phyloP scores from a whole-genome alignment of 495 filamentous ascomycete species.

The Penicillium lagena region DNA sequence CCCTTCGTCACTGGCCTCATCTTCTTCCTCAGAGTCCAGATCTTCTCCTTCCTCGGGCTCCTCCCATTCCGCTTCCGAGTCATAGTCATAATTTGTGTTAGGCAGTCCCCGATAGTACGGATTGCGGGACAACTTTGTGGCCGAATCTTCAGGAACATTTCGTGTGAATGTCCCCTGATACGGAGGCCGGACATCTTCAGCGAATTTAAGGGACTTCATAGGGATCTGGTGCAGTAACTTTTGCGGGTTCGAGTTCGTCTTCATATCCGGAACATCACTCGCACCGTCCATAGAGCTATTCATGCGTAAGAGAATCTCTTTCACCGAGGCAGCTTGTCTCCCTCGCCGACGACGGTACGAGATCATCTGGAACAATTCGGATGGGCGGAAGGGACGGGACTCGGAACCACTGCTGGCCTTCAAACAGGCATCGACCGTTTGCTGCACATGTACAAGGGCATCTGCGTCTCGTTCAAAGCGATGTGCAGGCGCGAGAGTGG shows the following conservation, averaged over 20 bases:
- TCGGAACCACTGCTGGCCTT: constrained; percentile 19
- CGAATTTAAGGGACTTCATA: constrained; percentile 75
- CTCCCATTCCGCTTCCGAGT: constrained; percentile 95
- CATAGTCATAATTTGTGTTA: constrained; percentile 84
- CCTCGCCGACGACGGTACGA: constrained; percentile 47
- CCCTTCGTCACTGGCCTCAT: constrained; percentile 48
- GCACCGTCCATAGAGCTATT: constrained; percentile 21
- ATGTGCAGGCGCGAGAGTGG: constrained; percentile 50
- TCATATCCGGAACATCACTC: constrained; percentile 4
- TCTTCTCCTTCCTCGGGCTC: constrained; percentile 77
- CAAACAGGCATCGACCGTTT: constrained; percentile 42
- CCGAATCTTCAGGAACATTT: constrained; percentile 36
- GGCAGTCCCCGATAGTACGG: constrained; percentile 59
- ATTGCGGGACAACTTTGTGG: constrained; percentile 58
- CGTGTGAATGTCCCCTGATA: constrained; percentile 82
- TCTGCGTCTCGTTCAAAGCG: constrained; percentile 51
- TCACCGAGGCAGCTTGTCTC: constrained; percentile 45
- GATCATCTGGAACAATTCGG: constrained; percentile 56
- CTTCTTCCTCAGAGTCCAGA: constrained; percentile 70
- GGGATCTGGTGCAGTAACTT: constrained; percentile 56
- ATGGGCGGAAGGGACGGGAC: constrained; percentile 40
- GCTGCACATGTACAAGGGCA: constrained; percentile 35
- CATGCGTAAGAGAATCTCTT: constrained; percentile 57
- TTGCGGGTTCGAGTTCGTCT: constrained; percentile 24
- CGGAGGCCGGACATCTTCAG: constrained; percentile 82